phyloP scores from a whole-genome alignment of 139 green algal genomes.

The Coccomyxa sp. region DNA sequence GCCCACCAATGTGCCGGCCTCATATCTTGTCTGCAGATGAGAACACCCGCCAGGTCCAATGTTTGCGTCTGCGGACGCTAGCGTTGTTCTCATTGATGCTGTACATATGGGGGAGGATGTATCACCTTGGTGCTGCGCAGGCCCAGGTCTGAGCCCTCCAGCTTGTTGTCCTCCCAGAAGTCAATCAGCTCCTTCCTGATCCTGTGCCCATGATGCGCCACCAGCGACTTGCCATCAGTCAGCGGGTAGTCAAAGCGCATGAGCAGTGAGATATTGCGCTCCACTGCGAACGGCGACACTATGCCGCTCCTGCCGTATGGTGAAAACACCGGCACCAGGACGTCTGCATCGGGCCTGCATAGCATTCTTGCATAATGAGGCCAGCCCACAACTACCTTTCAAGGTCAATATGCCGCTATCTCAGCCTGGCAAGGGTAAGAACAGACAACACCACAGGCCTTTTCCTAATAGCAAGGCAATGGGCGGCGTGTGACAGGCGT shows the following conservation, averaged over 20 bases:
- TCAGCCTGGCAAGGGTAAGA: too few species aligned
- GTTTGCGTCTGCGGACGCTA: too few species aligned
- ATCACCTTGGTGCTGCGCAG: conserved; percentile 5
- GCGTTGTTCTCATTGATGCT: too few species aligned
- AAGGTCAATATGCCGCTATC: too few species aligned
- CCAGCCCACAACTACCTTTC: neutral
- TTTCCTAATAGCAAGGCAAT: too few species aligned
- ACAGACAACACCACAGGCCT: too few species aligned
- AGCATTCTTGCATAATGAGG: neutral
- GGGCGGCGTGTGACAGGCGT: too few species aligned
- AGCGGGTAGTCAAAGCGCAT: conserved; percentile 6
- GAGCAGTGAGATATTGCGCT: neutral
- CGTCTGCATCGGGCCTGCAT: neutral
- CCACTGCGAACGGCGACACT: neutral
- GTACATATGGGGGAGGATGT: too few species aligned
- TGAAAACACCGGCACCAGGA: conserved; percentile 4
- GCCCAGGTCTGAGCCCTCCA: conserved; percentile 2
- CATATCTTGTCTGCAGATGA: too few species aligned
- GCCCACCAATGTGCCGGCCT: too few species aligned
- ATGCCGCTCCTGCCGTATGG: neutral
- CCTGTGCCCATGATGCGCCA: neutral
- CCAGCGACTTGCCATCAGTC: neutral
- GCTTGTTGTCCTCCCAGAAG: neutral
- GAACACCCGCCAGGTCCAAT: too few species aligned
- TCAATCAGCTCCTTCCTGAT: conserved; percentile 1